Percentiles rank a stretch among this genome's conserved stretches.
phyloP scores from a whole-genome alignment of 768 basidiomycete genomes.

The Suillus decipiens region DNA sequence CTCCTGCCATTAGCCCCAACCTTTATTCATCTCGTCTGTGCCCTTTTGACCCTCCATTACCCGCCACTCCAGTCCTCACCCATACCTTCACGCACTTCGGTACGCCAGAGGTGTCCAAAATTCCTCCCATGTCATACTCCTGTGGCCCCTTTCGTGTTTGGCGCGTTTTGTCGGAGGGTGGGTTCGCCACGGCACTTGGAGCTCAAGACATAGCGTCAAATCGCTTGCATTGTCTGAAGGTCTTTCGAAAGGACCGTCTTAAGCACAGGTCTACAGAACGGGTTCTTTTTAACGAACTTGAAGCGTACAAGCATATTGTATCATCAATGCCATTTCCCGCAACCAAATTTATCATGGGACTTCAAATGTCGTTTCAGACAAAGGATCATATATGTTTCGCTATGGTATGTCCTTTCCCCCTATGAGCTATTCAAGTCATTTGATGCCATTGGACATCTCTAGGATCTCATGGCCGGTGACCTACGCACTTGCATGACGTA shows the following conservation, averaged over 20 bases:
- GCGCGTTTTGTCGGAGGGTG: conserved; percentile 21
- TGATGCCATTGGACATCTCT: neutral
- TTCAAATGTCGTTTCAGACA: conserved; percentile 40
- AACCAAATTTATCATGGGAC: conserved; percentile 38
- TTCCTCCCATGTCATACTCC: neutral
- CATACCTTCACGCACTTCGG: too few relatives aligned
- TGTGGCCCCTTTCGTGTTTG: conserved; percentile 28
- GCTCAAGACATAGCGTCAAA: conserved; percentile 29
- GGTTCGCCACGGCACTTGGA: conserved; percentile 23
- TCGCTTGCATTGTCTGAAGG: conserved; percentile 17
- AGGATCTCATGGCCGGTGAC: conserved; percentile 46
- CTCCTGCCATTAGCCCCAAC: too few relatives aligned
- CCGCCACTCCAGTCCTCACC: too few relatives aligned
- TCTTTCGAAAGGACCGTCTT: conserved; percentile 25
- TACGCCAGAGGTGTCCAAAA: too few relatives aligned
- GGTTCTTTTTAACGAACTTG: conserved; percentile 34
- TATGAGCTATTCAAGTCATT: neutral
- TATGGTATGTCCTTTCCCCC: conserved; percentile 34
- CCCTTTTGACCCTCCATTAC: too few relatives aligned
- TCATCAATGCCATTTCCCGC: conserved; percentile 24
- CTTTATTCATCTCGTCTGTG: too few relatives aligned
- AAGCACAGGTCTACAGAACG: conserved; percentile 11
- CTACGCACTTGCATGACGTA: conserved; percentile 31
- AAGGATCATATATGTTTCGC: conserved; percentile 33
- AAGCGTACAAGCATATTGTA: conserved; percentile 37